Evolutionary conservation across 2,329 filamentous ascomycete genomes (phyloP).

Genomic region (Arthrobotrys conoides): DNA sequence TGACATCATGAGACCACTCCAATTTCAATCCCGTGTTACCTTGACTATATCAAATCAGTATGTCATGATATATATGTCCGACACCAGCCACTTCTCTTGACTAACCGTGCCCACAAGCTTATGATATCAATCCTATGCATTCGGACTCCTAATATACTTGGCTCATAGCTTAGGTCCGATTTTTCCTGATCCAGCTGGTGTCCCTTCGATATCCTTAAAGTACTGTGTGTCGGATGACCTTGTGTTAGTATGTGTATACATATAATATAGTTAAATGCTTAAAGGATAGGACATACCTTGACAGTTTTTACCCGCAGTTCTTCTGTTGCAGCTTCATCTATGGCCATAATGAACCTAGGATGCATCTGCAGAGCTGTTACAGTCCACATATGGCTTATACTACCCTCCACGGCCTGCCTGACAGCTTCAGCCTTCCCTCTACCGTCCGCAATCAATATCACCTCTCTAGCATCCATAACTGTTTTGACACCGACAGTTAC

Average conservation of each 20-base stretch:
- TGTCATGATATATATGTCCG: background rate
- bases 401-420: slow-evolving; percentile 84
- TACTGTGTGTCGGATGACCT: slow-evolving; percentile 17
- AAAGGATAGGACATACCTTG: slow-evolving; percentile 65
- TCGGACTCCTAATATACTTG: background rate
- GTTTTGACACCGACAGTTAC: slow-evolving; percentile 88
- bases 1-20: too few relatives aligned
- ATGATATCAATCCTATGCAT: too few relatives aligned
- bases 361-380: slow-evolving; percentile 85
- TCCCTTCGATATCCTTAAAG: slow-evolving; percentile 49
- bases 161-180: slow-evolving; percentile 19
- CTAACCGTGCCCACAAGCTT: too few relatives aligned
- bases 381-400: slow-evolving; percentile 92
- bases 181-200: background rate
- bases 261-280: background rate
- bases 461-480: slow-evolving; percentile 83
- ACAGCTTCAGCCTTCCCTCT: slow-evolving; percentile 84
- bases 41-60: background rate
- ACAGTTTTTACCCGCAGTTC: slow-evolving; percentile 82
- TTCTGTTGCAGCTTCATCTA: slow-evolving; percentile 83
- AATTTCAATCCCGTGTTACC: too few relatives aligned
- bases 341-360: slow-evolving; percentile 84
- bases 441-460: slow-evolving; percentile 85
- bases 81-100: background rate
- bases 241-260: slow-evolving; percentile 24